Conservation (phyloP, 2,329 filamentous ascomycete species). For the Apiospora rasikravindrae region DNA sequence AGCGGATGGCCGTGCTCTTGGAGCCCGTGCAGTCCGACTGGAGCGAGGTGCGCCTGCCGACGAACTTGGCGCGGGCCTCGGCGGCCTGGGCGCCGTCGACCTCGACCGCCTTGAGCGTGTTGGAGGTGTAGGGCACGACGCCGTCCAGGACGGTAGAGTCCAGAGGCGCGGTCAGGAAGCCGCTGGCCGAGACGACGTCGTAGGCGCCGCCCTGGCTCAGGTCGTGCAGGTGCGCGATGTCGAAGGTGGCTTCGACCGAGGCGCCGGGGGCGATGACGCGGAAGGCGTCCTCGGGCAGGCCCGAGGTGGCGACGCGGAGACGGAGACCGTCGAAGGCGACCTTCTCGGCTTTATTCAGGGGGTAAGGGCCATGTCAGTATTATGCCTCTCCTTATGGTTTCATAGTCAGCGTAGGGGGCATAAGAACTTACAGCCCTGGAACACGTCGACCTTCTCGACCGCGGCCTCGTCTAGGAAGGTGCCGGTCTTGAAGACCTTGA, state of each 20-base stretch:
- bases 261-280: slow-evolving; percentile 22
- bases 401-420: neutral
- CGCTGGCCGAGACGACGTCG: slow-evolving; percentile 21
- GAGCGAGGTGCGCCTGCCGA: slow-evolving; percentile 56
- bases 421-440: slow-evolving; percentile 43
- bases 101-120: slow-evolving; percentile 60
- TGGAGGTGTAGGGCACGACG: slow-evolving; percentile 62
- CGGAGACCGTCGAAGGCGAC: slow-evolving; percentile 24
- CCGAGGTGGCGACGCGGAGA: slow-evolving; percentile 19
- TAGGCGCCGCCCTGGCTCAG: slow-evolving; percentile 24
- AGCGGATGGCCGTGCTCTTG: slow-evolving; percentile 49
- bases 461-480: slow-evolving; percentile 54
- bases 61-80: slow-evolving; percentile 52
- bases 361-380: neutral
- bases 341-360: slow-evolving; percentile 19
- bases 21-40: slow-evolving; percentile 60
- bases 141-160: slow-evolving; percentile 51
- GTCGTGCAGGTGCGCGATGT: slow-evolving; percentile 24
- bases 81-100: slow-evolving; percentile 63
- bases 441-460: slow-evolving; percentile 56
- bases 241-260: slow-evolving; percentile 21
- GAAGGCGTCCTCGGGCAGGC: slow-evolving; percentile 24
- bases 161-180: slow-evolving; percentile 7
- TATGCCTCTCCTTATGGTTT: neutral
- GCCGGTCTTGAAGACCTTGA: slow-evolving; percentile 56